Percentiles rank a stretch among this genome's conserved stretches.
Evolutionary conservation across 352 stramenopile species (phyloP).

Genomic region (Albugo candida): DNA sequence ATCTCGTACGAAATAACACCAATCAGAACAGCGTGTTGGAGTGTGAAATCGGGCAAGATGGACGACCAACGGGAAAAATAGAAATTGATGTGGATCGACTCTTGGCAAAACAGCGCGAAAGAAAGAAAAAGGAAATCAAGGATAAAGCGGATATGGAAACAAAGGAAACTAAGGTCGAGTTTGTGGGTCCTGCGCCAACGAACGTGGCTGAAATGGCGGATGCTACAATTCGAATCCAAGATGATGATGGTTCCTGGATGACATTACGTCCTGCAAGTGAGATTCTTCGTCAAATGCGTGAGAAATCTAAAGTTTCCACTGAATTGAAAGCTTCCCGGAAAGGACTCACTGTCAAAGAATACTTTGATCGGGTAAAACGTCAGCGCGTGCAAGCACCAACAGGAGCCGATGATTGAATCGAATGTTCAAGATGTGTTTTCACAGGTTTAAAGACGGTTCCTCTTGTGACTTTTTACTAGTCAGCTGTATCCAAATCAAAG

Average conservation of each 20-base stretch:
- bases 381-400: too few species aligned
- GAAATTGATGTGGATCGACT: conserved; percentile 64
- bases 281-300: conserved; percentile 60
- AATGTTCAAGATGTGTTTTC: too few species aligned
- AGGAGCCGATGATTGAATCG: too few species aligned
- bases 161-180: conserved; percentile 62
- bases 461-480: too few species aligned
- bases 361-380: conserved; percentile 69
- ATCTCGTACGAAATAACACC: conserved; percentile 20
- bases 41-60: conserved; percentile 14
- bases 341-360: conserved; percentile 71
- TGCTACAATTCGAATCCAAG: conserved; percentile 59
- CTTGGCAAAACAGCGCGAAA: conserved; percentile 45
- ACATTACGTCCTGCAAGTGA: conserved; percentile 55
- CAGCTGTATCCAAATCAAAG: too few species aligned
- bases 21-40: conserved; percentile 1
- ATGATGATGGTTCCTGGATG: conserved; percentile 70
- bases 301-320: conserved; percentile 34
- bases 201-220: conserved; percentile 57
- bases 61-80: conserved; percentile 13
- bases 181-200: conserved; percentile 29
- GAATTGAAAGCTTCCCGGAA: conserved; percentile 51
- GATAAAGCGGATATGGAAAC: too few species aligned
- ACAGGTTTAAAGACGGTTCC: too few species aligned
- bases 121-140: conserved; percentile 1